Evolutionary conservation across 345 rosid genomes (phyloP).

Genomic region (Zanthoxylum bungeanum): DNA sequence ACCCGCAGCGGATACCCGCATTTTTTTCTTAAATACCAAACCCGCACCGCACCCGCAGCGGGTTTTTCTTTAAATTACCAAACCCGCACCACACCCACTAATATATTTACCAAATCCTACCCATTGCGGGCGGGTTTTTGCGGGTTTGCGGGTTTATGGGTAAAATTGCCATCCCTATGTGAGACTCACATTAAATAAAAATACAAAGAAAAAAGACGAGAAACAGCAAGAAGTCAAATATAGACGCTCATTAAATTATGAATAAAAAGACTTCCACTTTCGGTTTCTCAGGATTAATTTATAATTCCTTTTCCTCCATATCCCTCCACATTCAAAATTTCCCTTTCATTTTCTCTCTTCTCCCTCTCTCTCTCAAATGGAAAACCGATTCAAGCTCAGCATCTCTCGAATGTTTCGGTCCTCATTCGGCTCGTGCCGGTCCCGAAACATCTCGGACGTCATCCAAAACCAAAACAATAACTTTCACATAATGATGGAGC

Average conservation of each 20-base stretch:
- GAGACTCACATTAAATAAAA: no score
- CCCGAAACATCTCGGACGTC: slow-evolving; percentile 57
- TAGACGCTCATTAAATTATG: slow-evolving; percentile 1
- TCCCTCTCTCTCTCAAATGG: slow-evolving; percentile 41
- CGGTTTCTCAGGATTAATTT: background rate
- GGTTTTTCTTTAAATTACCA: no score
- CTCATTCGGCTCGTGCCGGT: slow-evolving; percentile 59
- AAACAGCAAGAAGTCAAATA: slow-evolving; percentile 12
- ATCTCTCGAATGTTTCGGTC: slow-evolving; percentile 63
- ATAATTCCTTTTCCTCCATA: background rate
- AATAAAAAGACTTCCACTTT: slow-evolving; percentile 12
- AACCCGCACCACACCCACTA: no score
- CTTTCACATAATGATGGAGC: slow-evolving; percentile 15
- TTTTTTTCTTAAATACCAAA: no score
- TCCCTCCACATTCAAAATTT: background rate
- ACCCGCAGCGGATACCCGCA: no score
- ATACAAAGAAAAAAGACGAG: slow-evolving; percentile 31
- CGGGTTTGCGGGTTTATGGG: no score
- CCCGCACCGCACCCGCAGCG: no score
- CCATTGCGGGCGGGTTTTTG: no score
- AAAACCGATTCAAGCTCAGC: slow-evolving; percentile 50
- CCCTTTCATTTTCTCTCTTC: background rate
- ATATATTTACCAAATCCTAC: no score
- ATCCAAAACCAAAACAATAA: slow-evolving; percentile 5
- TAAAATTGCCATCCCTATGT: no score